Evolutionary conservation across 306 rosid species (phyloP).

Genomic region (Prunus kanzakura): DNA sequence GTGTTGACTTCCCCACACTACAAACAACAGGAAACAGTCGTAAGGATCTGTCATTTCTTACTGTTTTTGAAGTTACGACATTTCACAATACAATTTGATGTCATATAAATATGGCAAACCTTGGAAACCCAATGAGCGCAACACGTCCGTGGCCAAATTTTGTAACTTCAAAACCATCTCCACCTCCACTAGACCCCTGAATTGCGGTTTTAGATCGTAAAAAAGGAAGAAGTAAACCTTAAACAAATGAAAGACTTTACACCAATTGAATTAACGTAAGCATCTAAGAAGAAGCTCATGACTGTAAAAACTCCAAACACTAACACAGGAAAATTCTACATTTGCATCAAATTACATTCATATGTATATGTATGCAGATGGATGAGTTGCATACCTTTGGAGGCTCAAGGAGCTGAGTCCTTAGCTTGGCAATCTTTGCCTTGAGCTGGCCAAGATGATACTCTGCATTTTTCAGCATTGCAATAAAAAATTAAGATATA

Average conservation of each 20-base stretch:
- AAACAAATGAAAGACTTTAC: background rate
- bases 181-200: slow-evolving; percentile 98
- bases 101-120: slow-evolving; percentile 42
- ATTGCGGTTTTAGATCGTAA: slow-evolving; percentile 17
- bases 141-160: slow-evolving; percentile 98
- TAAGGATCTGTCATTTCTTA: background rate
- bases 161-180: slow-evolving; percentile 99
- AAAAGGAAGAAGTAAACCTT: background rate
- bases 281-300: background rate
- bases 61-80: background rate
- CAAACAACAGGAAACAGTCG: slow-evolving; percentile 24
- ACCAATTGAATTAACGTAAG: background rate
- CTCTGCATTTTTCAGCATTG: slow-evolving; percentile 43
- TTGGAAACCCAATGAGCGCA: slow-evolving; percentile 96
- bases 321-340: background rate
- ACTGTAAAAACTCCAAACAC: background rate
- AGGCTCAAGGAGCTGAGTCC: slow-evolving; percentile 97
- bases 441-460: slow-evolving; percentile 99
- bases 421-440: slow-evolving; percentile 94
- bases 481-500: background rate
- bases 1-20: slow-evolving; percentile 99
- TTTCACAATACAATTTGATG: slow-evolving; percentile 6
- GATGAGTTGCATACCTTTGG: slow-evolving; percentile 58
- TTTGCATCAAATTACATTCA: background rate
- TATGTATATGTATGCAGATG: too few relatives aligned